These are phyloP conservation scores for Tricholoma sp. DNA, from an alignment of 768 basidiomycete species.

Conservation along the genomic window DNA sequence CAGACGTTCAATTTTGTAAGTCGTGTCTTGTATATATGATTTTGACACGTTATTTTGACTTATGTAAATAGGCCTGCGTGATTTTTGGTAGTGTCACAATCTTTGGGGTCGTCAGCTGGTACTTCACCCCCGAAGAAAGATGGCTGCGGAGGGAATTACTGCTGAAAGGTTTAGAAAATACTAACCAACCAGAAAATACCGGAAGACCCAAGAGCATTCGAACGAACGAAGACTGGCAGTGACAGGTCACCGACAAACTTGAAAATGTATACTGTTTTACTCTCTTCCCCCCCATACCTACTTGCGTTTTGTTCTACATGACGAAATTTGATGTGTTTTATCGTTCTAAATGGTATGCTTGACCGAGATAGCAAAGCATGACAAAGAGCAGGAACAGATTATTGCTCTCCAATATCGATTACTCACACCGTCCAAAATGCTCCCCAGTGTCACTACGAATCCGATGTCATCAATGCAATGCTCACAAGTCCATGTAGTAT, in stretches of 20 bases:
- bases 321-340: too few species aligned
- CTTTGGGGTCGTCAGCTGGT: slow-evolving; percentile 75
- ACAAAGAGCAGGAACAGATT: too few species aligned
- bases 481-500: too few species aligned
- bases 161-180: slow-evolving; percentile 39
- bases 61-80: slow-evolving; percentile 52
- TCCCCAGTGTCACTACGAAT: too few species aligned
- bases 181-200: slow-evolving; percentile 6
- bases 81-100: slow-evolving; percentile 79
- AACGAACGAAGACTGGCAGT: not conserved
- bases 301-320: too few species aligned
- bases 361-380: too few species aligned
- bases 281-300: not conserved
- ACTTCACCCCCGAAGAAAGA: slow-evolving; percentile 69
- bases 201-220: not conserved
- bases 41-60: not conserved
- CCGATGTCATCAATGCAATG: too few species aligned
- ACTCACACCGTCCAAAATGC: too few species aligned
- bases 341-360: too few species aligned
- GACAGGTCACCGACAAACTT: too few species aligned
- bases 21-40: slow-evolving; percentile 7
- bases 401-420: too few species aligned
- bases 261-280: not conserved
- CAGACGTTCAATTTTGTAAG: slow-evolving; percentile 83
- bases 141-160: slow-evolving; percentile 73